phyloP scores from a whole-genome alignment of 768 basidiomycete genomes.

The Leccinum subtestaceum region DNA sequence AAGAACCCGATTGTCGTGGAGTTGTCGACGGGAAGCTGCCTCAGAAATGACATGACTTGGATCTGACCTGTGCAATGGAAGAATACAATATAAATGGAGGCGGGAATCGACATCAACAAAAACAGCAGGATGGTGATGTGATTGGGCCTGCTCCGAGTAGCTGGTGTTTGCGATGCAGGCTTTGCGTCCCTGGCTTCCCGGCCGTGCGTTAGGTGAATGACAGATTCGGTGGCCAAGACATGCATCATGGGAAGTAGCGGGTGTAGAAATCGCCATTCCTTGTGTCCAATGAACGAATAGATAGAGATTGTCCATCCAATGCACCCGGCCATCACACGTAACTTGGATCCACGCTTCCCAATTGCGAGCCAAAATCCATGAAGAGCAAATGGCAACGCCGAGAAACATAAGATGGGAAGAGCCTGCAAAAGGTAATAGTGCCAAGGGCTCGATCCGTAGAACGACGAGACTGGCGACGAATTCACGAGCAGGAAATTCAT shows the following conservation, averaged over 20 bases:
- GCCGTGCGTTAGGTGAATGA: conserved; percentile 46
- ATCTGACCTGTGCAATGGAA: conserved; percentile 83
- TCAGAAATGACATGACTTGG: conserved; percentile 66
- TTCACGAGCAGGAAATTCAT: conserved; percentile 84
- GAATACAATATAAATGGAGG: conserved; percentile 64
- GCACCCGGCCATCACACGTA: conserved; percentile 46
- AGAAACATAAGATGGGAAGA: conserved; percentile 76
- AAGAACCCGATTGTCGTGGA: conserved; percentile 70
- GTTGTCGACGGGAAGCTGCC: conserved; percentile 47
- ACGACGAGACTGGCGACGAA: conserved; percentile 80
- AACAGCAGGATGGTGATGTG: conserved; percentile 36
- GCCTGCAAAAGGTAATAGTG: conserved; percentile 90
- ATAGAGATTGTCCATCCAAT: conserved; percentile 60
- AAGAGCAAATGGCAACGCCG: conserved; percentile 67
- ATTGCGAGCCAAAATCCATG: conserved; percentile 51
- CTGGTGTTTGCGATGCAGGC: background rate
- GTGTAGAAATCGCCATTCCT: conserved; percentile 97
- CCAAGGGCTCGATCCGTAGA: conserved; percentile 85
- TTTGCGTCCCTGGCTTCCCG: conserved; percentile 1
- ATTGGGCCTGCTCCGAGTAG: conserved; percentile 16
- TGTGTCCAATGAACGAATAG: conserved; percentile 86
- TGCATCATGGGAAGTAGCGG: conserved; percentile 85
- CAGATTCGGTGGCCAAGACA: conserved; percentile 69
- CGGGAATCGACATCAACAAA: conserved; percentile 55
- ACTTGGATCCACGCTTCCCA: conserved; percentile 20